Conservation (phyloP, 2,329 filamentous ascomycete genomes). For the Alternaria gaisen region DNA sequence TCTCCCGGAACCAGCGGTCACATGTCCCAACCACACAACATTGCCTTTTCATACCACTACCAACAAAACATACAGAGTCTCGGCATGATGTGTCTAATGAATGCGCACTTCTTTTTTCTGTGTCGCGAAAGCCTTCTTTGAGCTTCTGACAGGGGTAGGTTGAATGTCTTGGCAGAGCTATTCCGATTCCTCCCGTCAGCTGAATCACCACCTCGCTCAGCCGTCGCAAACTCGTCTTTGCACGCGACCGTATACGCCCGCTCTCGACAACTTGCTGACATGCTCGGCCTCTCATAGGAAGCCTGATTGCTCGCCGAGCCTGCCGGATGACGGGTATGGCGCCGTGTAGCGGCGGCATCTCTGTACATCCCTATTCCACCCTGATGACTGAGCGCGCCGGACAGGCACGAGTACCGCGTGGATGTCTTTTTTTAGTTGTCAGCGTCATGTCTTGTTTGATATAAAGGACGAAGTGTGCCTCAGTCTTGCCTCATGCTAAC, state of each 20-base stretch:
- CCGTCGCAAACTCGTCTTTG: conserved; percentile 25
- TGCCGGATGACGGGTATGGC: conserved; percentile 17
- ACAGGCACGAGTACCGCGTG: conserved; percentile 8
- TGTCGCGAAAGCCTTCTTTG: background rate
- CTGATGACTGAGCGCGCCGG: conserved; percentile 30
- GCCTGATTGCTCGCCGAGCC: conserved; percentile 13
- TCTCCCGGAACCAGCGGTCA: conserved; percentile 18
- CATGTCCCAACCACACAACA: background rate
- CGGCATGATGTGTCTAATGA: fast-evolving
- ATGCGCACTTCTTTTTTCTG: background rate
- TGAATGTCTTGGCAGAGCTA: background rate
- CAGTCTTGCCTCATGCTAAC: conserved; percentile 29
- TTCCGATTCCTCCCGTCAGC: conserved; percentile 25
- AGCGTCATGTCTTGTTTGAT: conserved; percentile 32
- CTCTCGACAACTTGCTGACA: conserved; percentile 11
- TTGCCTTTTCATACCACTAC: background rate
- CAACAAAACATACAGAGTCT: background rate
- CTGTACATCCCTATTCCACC: conserved; percentile 27
- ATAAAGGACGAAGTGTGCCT: conserved; percentile 39
- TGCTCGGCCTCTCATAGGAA: conserved; percentile 9
- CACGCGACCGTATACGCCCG: conserved; percentile 25
- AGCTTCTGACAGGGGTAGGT: background rate
- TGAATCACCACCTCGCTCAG: conserved; percentile 21
- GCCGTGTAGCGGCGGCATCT: conserved; percentile 18
- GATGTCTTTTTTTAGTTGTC: conserved; percentile 20